A percentile compares a stretch with the other conserved stretches of the same genome.
Conservation (phyloP, 257 asterid genomes). For the Solanum pinnatisectum region DNA sequence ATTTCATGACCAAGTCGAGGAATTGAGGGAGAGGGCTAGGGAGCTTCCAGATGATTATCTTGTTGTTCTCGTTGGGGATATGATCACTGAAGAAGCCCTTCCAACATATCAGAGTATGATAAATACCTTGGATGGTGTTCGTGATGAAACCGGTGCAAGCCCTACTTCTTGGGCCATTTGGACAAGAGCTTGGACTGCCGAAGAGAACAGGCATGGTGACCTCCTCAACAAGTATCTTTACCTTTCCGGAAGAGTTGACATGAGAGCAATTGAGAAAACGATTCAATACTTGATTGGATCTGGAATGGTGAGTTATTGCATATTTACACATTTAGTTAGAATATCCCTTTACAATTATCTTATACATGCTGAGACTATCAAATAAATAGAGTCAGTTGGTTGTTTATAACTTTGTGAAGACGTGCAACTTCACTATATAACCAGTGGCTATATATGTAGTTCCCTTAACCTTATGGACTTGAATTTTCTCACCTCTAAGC, state of each 20-base stretch:
- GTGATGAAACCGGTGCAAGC: conserved; percentile 89
- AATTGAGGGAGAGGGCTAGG: conserved; percentile 58
- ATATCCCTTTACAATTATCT: background rate
- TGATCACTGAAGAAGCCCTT: conserved; percentile 89
- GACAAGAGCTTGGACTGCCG: conserved; percentile 90
- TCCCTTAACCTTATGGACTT: background rate
- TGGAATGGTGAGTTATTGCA: conserved; percentile 56
- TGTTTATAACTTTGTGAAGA: background rate
- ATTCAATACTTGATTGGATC: conserved; percentile 81
- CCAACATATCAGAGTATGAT: conserved; percentile 87
- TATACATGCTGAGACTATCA: background rate
- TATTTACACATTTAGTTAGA: background rate
- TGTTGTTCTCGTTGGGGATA: conserved; percentile 71
- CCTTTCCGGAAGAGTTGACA: conserved; percentile 67
- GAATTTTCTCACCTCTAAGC: background rate
- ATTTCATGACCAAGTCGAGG: conserved; percentile 60
- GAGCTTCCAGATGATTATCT: conserved; percentile 76
- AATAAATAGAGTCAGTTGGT: background rate
- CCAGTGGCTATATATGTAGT: background rate
- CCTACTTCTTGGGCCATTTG: conserved; percentile 79
- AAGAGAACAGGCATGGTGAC: conserved; percentile 83
- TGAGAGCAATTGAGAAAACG: conserved; percentile 77
- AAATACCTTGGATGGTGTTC: conserved; percentile 73
- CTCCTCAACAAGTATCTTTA: conserved; percentile 76
- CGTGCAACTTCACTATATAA: background rate